phyloP scores from a whole-genome alignment of 2,329 filamentous ascomycete species.

The Pseudogymnoascus verrucosus region DNA sequence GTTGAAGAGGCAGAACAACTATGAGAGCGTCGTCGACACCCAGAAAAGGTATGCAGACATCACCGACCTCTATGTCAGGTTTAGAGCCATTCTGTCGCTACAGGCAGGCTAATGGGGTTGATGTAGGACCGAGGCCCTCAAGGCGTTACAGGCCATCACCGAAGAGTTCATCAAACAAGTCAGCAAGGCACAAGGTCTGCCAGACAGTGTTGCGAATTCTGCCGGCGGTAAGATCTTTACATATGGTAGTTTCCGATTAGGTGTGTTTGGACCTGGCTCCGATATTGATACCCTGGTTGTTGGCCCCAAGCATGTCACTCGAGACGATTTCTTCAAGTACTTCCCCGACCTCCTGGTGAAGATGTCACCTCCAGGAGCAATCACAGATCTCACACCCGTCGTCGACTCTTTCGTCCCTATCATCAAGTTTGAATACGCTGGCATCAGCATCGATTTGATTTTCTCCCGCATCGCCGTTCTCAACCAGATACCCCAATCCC shows the following conservation, averaged over 20 bases:
- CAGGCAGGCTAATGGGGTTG: constrained; percentile 14
- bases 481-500: constrained; percentile 61
- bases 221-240: constrained; percentile 91
- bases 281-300: constrained; percentile 97
- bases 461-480: constrained; percentile 67
- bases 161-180: constrained; percentile 82
- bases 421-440: constrained; percentile 88
- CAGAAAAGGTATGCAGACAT: constrained; percentile 57
- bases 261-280: constrained; percentile 88
- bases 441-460: constrained; percentile 92
- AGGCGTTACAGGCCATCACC: constrained; percentile 69
- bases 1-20: constrained; percentile 82
- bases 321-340: constrained; percentile 84
- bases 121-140: constrained; percentile 57
- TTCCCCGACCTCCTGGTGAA: constrained; percentile 74
- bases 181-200: constrained; percentile 47
- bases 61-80: neutral
- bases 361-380: constrained; percentile 68
- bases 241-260: constrained; percentile 90
- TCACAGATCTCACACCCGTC: constrained; percentile 78
- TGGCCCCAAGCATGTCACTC: constrained; percentile 78
- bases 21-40: constrained; percentile 76
- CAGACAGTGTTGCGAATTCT: constrained; percentile 69
- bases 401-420: constrained; percentile 91
- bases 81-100: neutral